phyloP scores from a whole-genome alignment of 345 rosid species.

The Erodium maritimum region DNA sequence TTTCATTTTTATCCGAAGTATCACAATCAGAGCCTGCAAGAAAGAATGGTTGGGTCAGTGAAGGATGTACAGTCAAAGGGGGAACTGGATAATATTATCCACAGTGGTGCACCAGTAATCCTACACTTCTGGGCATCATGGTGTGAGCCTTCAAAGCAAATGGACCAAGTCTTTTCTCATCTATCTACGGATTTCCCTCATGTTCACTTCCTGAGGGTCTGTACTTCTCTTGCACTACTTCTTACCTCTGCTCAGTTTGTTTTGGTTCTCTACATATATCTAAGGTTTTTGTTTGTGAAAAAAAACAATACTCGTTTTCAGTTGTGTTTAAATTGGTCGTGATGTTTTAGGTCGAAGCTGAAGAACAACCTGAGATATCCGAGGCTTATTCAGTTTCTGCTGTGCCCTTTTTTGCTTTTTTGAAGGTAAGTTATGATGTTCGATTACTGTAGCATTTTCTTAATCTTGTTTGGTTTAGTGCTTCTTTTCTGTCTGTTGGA shows the following conservation, averaged over 20 bases:
- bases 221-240: neutral
- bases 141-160: constrained; percentile 99
- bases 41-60: constrained; percentile 59
- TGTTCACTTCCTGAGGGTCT: constrained; percentile 67
- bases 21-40: neutral
- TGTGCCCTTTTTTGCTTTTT: constrained; percentile 76
- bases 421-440: constrained; percentile 41
- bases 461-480: neutral
- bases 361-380: constrained; percentile 85
- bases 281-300: neutral
- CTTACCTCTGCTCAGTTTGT: neutral
- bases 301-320: neutral
- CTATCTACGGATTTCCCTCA: constrained; percentile 88
- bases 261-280: neutral
- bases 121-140: constrained; percentile 97
- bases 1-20: neutral
- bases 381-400: constrained; percentile 78
- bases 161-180: constrained; percentile 91
- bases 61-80: constrained; percentile 72
- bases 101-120: constrained; percentile 41
- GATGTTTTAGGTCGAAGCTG: constrained; percentile 80
- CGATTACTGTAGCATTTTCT: neutral
- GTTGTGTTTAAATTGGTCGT: constrained; percentile 4
- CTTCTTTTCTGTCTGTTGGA: neutral
- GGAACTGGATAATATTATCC: constrained; percentile 52